Conservation (phyloP, 495 filamentous ascomycete genomes). For the Immersiella caudata region DNA sequence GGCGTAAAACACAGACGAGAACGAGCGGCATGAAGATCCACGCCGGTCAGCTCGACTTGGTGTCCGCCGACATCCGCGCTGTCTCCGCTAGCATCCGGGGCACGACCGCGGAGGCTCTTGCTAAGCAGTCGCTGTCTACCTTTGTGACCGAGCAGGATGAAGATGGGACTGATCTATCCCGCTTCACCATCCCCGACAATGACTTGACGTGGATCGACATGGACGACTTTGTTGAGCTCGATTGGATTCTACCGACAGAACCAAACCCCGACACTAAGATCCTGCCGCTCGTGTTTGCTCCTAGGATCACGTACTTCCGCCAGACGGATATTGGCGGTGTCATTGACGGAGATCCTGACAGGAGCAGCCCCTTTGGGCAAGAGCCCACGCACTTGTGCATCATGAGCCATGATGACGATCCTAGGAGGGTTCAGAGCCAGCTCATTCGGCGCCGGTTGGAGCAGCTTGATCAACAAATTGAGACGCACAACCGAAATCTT, state of each 20-base stretch:
- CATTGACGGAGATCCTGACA: slow-evolving; percentile 67
- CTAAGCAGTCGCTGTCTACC: slow-evolving; percentile 58
- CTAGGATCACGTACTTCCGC: slow-evolving; percentile 93
- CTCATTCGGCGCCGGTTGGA: slow-evolving; percentile 79
- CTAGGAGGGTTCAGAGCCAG: slow-evolving; percentile 83
- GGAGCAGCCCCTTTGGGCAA: slow-evolving; percentile 83
- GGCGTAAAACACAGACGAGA: slow-evolving; percentile 68
- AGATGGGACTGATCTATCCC: slow-evolving; percentile 69
- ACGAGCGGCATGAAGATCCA: slow-evolving; percentile 96
- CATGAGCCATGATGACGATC: slow-evolving; percentile 92
- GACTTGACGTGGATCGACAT: slow-evolving; percentile 97
- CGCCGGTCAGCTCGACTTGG: slow-evolving; percentile 86
- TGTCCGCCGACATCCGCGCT: slow-evolving; percentile 90
- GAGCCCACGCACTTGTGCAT: slow-evolving; percentile 93
- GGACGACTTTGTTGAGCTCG: slow-evolving; percentile 98
- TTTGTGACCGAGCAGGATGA: slow-evolving; percentile 53
- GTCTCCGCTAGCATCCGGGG: slow-evolving; percentile 87
- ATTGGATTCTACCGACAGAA: slow-evolving; percentile 91
- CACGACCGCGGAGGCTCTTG: slow-evolving; percentile 72
- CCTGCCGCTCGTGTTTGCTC: slow-evolving; percentile 86
- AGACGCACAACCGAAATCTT: slow-evolving; percentile 65
- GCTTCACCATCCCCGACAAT: slow-evolving; percentile 91
- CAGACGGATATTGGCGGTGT: slow-evolving; percentile 87
- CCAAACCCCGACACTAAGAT: slow-evolving; percentile 92
- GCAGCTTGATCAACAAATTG: slow-evolving; percentile 75